Percentiles rank a stretch among this genome's conserved stretches.
Evolutionary conservation across 805 yeast species (phyloP).

Genomic region (Zygosaccharomyces pseudorouxii): DNA sequence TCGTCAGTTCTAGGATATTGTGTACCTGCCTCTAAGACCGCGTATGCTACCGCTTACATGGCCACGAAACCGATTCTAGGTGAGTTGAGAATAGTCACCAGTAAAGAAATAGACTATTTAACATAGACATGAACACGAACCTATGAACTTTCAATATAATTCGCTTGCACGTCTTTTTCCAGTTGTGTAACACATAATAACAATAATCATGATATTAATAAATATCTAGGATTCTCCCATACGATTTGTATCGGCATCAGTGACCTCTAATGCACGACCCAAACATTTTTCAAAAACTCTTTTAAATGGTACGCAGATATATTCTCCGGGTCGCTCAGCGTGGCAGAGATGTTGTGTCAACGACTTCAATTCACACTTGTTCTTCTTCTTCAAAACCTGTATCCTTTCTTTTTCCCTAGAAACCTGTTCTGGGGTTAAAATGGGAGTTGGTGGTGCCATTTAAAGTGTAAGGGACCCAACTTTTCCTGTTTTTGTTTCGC

Average conservation of each 20-base stretch:
- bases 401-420: constrained; percentile 29
- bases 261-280: constrained; percentile 36
- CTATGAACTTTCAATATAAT: background rate
- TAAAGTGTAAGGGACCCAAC: background rate
- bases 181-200: background rate
- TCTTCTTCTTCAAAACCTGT: constrained; percentile 20
- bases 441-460: constrained; percentile 52
- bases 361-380: constrained; percentile 36
- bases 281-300: constrained; percentile 43
- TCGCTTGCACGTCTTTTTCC: background rate
- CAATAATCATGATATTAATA: background rate
- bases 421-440: constrained; percentile 34
- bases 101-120: constrained; percentile 21
- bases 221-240: constrained; percentile 10
- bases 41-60: constrained; percentile 15
- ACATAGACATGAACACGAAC: background rate
- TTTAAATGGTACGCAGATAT: constrained; percentile 46
- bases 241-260: constrained; percentile 36
- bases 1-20: constrained; percentile 24
- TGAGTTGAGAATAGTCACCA: constrained; percentile 17
- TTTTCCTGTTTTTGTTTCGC: background rate
- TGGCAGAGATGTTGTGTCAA: constrained; percentile 47
- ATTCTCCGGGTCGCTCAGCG: constrained; percentile 37
- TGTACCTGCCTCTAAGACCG: constrained; percentile 24
- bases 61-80: constrained; percentile 9